These are phyloP conservation scores for Schoenoplectus tabernaemontani DNA, from an alignment of 202 grass and related monocot genomes.

Conservation along the genomic window DNA sequence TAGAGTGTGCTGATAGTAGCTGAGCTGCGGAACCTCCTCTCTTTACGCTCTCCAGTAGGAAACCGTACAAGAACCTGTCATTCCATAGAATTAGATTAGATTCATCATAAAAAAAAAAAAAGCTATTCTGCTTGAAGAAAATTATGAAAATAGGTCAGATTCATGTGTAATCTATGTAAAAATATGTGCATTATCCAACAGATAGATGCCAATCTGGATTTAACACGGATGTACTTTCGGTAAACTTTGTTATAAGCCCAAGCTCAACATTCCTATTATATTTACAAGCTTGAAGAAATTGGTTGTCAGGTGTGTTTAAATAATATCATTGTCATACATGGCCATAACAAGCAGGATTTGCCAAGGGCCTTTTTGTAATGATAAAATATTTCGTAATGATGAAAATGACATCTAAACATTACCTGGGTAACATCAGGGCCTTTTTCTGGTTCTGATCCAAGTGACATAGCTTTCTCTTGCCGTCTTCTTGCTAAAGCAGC, in stretches of 20 bases:
- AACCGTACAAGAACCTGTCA: constrained; percentile 85
- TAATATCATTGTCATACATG: background rate
- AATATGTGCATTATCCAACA: background rate
- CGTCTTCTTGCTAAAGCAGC: constrained; percentile 77
- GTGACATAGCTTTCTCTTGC: constrained; percentile 93
- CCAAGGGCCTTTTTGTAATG: background rate
- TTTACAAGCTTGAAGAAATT: background rate
- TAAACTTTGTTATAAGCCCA: background rate
- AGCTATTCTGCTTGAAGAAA: constrained; percentile 3
- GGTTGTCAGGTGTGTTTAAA: background rate
- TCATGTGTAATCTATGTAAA: background rate
- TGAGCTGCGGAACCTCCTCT: constrained; percentile 67
- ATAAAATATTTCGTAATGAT: background rate
- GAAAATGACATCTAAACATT: constrained; percentile 19
- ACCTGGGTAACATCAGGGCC: constrained; percentile 81
- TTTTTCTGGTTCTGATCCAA: constrained; percentile 90
- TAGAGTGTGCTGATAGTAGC: constrained; percentile 53
- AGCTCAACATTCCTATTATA: background rate
- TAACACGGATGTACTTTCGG: background rate
- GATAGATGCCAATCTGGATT: background rate
- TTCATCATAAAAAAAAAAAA: background rate
- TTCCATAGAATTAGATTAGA: background rate
- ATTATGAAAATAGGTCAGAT: background rate
- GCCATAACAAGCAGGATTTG: background rate
- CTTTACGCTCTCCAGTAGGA: constrained; percentile 84